phyloP scores from a whole-genome alignment of 257 asterid species.

The Penstemon eatonii region DNA sequence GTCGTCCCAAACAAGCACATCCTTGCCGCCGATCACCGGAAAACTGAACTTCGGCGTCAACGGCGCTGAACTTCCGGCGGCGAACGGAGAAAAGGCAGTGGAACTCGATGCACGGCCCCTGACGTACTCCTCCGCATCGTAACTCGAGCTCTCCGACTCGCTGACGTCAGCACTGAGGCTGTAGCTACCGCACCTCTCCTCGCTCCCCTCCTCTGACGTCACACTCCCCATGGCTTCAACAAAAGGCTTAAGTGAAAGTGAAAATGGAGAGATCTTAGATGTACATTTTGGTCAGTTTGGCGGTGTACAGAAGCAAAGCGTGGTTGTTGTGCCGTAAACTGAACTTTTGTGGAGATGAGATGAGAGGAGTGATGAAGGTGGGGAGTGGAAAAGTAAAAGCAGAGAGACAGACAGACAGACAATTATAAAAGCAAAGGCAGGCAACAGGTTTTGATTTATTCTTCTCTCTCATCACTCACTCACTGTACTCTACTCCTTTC shows the following conservation, averaged over 20 bases:
- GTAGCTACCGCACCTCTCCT: constrained; percentile 87
- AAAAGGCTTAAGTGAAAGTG: constrained; percentile 9
- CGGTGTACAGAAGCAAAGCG: constrained; percentile 19
- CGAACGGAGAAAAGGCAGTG: constrained; percentile 57
- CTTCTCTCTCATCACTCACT: constrained; percentile 20
- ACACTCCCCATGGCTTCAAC: constrained; percentile 57
- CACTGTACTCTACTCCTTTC: neutral
- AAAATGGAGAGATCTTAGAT: constrained; percentile 42
- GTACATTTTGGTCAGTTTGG: constrained; percentile 24
- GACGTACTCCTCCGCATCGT: constrained; percentile 46
- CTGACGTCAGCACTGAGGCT: constrained; percentile 90
- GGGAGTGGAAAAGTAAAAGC: constrained; percentile 47
- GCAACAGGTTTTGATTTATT: constrained; percentile 24
- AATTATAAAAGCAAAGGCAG: constrained; percentile 38
- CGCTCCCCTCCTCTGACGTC: constrained; percentile 82
- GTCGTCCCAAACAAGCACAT: constrained; percentile 64
- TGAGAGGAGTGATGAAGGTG: constrained; percentile 36
- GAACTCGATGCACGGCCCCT: constrained; percentile 64
- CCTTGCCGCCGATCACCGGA: constrained; percentile 71
- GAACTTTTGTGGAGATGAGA: constrained; percentile 28
- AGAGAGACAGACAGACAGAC: constrained; percentile 16
- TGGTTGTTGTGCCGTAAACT: constrained; percentile 32
- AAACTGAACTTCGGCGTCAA: constrained; percentile 60
- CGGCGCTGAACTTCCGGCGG: constrained; percentile 46
- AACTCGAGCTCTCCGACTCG: constrained; percentile 80